Conservation (phyloP, 257 asterid species). For the Solanum dulcamara region DNA sequence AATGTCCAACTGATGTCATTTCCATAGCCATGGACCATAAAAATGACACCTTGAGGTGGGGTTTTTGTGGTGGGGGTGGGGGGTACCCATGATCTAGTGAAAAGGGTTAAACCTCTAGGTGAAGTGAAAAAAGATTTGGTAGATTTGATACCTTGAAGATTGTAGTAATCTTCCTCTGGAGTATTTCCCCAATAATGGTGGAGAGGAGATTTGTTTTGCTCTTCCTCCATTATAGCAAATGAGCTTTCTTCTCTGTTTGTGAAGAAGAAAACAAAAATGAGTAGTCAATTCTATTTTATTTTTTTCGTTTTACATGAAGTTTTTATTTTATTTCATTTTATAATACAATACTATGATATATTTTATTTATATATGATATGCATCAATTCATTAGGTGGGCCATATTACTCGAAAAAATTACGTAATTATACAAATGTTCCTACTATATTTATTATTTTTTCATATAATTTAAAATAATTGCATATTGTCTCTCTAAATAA, state of each 20-base stretch:
- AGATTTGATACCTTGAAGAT: constrained; percentile 43
- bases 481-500: too few relatives aligned
- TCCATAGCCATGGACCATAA: constrained; percentile 89
- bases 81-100: constrained; percentile 78
- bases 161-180: constrained; percentile 56
- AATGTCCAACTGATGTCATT: constrained; percentile 90
- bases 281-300: neutral
- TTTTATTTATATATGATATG: too few relatives aligned
- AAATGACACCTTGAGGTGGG: constrained; percentile 59
- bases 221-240: neutral
- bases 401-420: too few relatives aligned
- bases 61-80: constrained; percentile 6
- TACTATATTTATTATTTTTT: too few relatives aligned
- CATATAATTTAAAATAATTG: too few relatives aligned
- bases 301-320: neutral
- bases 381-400: too few relatives aligned
- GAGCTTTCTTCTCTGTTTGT: neutral
- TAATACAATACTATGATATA: too few relatives aligned
- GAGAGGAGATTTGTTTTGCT: neutral
- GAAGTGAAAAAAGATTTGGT: constrained; percentile 44
- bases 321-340: too few relatives aligned
- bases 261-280: neutral
- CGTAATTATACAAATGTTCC: too few relatives aligned
- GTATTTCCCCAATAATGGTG: constrained; percentile 70
- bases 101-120: constrained; percentile 51